A percentile compares a stretch with the other conserved stretches of the same genome.
phyloP scores from a whole-genome alignment of 345 rosid genomes.

The Moringa oleifera region DNA sequence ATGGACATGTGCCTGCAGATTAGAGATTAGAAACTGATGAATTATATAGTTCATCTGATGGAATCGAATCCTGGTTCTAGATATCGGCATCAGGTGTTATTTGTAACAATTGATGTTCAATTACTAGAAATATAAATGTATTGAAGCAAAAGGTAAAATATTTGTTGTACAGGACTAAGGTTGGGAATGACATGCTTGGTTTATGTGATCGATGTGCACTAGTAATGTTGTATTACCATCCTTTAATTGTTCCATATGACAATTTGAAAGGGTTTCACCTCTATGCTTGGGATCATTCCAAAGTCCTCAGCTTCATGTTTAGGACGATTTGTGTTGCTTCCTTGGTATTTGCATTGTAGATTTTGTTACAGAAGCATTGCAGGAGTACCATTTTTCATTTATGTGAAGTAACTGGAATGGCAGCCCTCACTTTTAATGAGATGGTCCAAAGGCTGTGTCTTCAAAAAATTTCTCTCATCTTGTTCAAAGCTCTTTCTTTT shows the following conservation, averaged over 20 bases:
- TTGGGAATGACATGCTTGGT: neutral
- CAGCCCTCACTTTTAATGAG: neutral
- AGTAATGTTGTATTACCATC: neutral
- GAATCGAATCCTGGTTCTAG: too few species aligned
- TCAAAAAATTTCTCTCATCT: neutral
- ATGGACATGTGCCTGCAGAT: neutral
- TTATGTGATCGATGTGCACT: neutral
- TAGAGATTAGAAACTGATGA: neutral
- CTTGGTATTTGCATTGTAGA: neutral
- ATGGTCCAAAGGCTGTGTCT: neutral
- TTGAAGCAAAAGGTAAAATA: too few species aligned
- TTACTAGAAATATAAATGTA: too few species aligned
- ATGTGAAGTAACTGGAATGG: neutral
- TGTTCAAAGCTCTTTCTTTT: too few species aligned
- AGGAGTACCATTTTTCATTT: neutral
- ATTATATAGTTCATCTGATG: too few species aligned
- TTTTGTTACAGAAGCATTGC: neutral
- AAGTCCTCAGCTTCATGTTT: neutral
- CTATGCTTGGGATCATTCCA: neutral
- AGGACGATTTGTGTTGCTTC: neutral
- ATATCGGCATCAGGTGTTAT: too few species aligned
- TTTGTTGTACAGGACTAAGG: neutral
- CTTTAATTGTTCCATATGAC: neutral
- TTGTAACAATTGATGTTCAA: too few species aligned
- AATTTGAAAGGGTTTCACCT: neutral